Base-by-base conservation (phyloP, 768 basidiomycete species). In the Suillus tomentosus region DNA sequence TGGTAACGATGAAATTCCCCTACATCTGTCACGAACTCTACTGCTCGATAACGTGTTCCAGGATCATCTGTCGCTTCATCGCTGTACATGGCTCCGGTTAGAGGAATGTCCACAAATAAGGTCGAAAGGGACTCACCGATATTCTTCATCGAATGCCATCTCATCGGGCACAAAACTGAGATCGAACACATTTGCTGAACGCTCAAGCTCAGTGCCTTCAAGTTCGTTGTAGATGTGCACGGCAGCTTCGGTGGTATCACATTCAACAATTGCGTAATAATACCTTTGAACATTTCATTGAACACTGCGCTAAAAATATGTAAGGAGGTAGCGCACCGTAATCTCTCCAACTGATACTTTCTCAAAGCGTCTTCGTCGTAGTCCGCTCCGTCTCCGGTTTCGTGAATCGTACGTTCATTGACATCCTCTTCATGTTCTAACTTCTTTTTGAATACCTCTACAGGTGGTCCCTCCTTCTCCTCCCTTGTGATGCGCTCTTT, bases 181-280 rank as follows among this genome's bases (percentile, higher is more conserved):
- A 73, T 99, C 93, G 65, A 99, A 90, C 8, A 98, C 85, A 73
- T 99, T 99, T 3, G 97, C 96, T 1, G 96, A 97, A 37, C 95
- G 88, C 75, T 99, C 97, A 17, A 99, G 85, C 74, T 99, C 97
- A 2, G 96, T 93, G 17, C 95, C 95, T 68, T 98, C 92, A 31
- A 98, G 83, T 73, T 99, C 95, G 39, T 82, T 77, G 72, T 90
- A 91, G 37, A 96, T 86, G 72, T 95, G 89, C 2, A 84, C 80
- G 10, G 96, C 94, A 5, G 95, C 83, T 40, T 87, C 83, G 11
- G 85, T 80, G 1, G 89, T 83, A 70, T 96, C 91, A 77, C 94
- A 99, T 60, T 92, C 91, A 2, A 94, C 88, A 61, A 99, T 84
- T 15, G 96, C 96, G 77, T 98, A 99, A 73, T 93, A 96, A 74